A percentile compares a stretch with the other conserved stretches of the same genome.
These are phyloP conservation scores for Acanthochlamys bracteata DNA, from an alignment of 106 monocot species.

Conservation along the genomic window DNA sequence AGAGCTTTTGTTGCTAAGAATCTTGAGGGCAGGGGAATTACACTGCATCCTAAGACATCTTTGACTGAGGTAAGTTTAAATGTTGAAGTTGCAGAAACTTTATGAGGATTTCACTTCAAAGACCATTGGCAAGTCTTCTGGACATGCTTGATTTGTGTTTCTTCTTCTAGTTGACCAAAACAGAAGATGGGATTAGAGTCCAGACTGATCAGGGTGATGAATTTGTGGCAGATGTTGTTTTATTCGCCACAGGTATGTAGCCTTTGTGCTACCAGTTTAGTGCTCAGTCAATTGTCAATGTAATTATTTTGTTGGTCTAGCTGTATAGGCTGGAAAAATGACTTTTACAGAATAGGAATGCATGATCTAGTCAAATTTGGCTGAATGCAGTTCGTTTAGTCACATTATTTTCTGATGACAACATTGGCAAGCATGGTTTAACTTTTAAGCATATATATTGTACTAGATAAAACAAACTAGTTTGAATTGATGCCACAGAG, in stretches of 20 bases:
- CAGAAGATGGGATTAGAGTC: constrained; percentile 74
- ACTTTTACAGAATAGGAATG: too few species aligned
- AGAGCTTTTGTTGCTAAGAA: constrained; percentile 77
- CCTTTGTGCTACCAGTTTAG: neutral
- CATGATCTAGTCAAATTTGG: too few species aligned
- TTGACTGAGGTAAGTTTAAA: constrained; percentile 55
- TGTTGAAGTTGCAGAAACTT: neutral
- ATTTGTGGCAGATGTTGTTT: constrained; percentile 84
- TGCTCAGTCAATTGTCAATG: too few species aligned
- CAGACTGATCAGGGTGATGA: constrained; percentile 74
- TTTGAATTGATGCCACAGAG: too few species aligned
- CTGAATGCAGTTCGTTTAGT: too few species aligned
- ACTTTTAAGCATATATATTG: too few species aligned
- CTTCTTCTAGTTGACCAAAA: constrained; percentile 72
- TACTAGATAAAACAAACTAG: too few species aligned
- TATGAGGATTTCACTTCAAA: neutral
- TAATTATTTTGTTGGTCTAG: too few species aligned
- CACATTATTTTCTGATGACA: too few species aligned
- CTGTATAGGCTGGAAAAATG: too few species aligned
- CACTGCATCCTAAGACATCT: constrained; percentile 69
- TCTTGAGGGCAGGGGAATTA: constrained; percentile 92
- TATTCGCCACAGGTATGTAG: constrained; percentile 88
- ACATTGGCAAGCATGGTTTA: too few species aligned
- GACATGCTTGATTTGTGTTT: neutral
- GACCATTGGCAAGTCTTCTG: neutral